Evolutionary conservation across 257 asterid species (phyloP).

Genomic region (Oldenlandia corymbosa): DNA sequence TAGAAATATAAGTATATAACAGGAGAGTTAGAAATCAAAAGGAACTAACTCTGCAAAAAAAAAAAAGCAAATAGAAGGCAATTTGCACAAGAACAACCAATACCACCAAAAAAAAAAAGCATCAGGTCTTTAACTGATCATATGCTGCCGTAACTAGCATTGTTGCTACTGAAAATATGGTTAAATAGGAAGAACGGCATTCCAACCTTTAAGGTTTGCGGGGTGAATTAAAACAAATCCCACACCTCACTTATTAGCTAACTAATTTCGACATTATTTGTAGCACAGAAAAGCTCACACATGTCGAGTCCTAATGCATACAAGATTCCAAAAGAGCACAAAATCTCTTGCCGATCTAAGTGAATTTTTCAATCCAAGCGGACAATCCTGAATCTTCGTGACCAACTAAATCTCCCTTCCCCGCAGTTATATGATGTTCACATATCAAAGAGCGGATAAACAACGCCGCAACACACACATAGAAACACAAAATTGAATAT

Average conservation of each 20-base stretch:
- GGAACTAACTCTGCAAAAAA: neutral
- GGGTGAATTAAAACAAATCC: neutral
- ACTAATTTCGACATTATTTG: neutral
- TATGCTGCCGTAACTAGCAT: neutral
- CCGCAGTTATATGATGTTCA: too few species aligned
- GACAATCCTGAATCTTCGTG: neutral
- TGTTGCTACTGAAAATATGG: neutral
- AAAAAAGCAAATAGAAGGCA: neutral
- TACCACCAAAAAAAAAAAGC: neutral
- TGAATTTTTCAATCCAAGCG: neutral
- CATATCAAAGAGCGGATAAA: too few species aligned
- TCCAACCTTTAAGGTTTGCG: neutral
- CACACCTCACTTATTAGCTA: neutral
- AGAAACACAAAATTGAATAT: neutral
- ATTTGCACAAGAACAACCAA: neutral
- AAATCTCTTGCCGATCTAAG: neutral
- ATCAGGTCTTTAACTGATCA: neutral
- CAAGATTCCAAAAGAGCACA: neutral
- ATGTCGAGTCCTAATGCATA: neutral
- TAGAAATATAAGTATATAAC: neutral
- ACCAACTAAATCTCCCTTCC: too few species aligned
- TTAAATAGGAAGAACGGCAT: too few species aligned
- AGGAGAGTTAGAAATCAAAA: neutral
- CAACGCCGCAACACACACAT: neutral
- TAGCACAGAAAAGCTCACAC: neutral